Base-by-base conservation (phyloP, 306 rosid genomes). In the Lathyrus aphaca region DNA sequence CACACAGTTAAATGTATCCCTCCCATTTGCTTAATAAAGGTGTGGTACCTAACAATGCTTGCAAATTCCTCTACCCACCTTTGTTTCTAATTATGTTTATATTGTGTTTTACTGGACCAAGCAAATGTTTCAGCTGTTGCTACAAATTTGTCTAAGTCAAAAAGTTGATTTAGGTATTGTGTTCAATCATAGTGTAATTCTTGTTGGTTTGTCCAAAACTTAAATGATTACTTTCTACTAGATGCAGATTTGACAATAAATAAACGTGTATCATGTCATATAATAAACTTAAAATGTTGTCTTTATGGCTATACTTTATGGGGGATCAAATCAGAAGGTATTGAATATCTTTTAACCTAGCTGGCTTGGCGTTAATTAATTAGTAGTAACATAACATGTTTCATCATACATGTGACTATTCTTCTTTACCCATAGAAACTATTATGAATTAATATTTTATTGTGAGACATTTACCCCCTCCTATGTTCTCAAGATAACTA, bases 31-130 rank as follows among this genome's bases (percentile, higher is more conserved):
- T 42, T 51, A 35, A 69, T 15, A 73, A 71, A 38, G 49, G 55
- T 53, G 65, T 45, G 63, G 54, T 51, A 72, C 82, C 76, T 72
- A 77, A 68, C 62, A 27, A n/a, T 10, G 21, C 69, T 49, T 70
- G 32, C 50, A 30, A 64, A 40, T 71, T 51, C 62, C 51, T 49
- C 69, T 59, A 64, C 74, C 53, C 21, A 30, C 49, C 13, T 32
- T 21, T 19, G 10, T 29, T 50, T 62, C 4, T 3, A 3, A 27
- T 42, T 23, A 51, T 60, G 80, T 25, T 42, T 37, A 69, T 78
- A n/a, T 58, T 19, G 48, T 46, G 50, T 38, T 74, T 74, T 58
- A 56, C 6, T 11, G 1, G 39, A 17, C 19, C 60, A 69, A 32
- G 54, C 73, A 65, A 46, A 35, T 49, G 9, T 62, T 51, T 51